Base-by-base conservation (phyloP, 2,329 filamentous ascomycete genomes). In the Lasiodiplodia citricola region DNA sequence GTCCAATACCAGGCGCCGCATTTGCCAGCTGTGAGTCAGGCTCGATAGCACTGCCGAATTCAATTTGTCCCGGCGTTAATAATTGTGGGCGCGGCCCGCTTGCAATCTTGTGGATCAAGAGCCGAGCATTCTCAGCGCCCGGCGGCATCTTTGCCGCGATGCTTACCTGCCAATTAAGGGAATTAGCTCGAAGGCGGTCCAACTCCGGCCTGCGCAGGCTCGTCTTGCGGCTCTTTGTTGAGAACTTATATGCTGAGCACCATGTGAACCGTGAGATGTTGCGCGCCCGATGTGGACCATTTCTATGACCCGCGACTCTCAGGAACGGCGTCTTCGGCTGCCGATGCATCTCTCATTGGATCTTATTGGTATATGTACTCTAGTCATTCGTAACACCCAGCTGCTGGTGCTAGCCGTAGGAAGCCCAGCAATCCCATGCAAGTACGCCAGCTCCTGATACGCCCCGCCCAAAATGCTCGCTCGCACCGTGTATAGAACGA, bases 401-500 rank as follows among this genome's bases (percentile, higher is more conserved):
- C 58, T n/a, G 44, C 47, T 37, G 47, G 60, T 51, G 47, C 63
- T 25, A 35, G 51, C 18, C 35, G 25, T 51, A 54, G 50, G n/a
- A 68, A 56, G 57, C 51, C 57, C 66, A 60, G 41, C 54, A 67
- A 50, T 62, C 66, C 66, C 63, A 66, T 66, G 51, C 51, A 66
- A 66, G 23, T 44, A 66, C 63, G 63, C 63, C 66, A 68, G 57
- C 66, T 50, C 66, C 66, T 18, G 51, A 31, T 68, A 68, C 66
- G 57, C 66, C 66, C 38, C 54, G 57, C 56, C 66, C 57, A 50
- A 28, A 57, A 68, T 68, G 67, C 60, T 68, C 60, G 67, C 67
- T 68, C 51, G 41, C 65, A 35, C 25, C n/a, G 52, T 47, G n/a
- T 57, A 18, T 47, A 35, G 28, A 58, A 28, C 23, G 35, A 50